Evolutionary conservation across 1,139 yeast genomes (phyloP).

Genomic region (Kodamaea derodonti): DNA sequence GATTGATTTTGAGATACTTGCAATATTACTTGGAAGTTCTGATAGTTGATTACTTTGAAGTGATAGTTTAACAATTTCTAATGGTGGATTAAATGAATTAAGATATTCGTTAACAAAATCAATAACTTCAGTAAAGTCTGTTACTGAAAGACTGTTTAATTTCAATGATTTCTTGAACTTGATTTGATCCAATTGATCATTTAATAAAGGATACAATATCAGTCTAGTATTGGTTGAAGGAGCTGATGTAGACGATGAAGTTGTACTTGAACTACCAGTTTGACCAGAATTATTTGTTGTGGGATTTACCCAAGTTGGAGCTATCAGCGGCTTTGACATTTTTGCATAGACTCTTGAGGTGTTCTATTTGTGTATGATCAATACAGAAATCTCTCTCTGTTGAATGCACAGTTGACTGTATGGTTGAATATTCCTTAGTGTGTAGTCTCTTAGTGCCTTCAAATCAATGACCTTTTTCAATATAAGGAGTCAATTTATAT

Average conservation of each 20-base stretch:
- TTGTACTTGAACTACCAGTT: not conserved
- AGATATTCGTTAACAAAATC: conserved; percentile 15
- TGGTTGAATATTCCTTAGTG: no score
- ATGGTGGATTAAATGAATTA: conserved; percentile 21
- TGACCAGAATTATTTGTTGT: not conserved
- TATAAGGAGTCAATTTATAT: no score
- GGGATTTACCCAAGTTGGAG: not conserved
- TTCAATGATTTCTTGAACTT: conserved; percentile 14
- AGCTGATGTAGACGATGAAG: not conserved
- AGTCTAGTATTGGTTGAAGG: not conserved
- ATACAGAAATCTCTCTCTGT: no score
- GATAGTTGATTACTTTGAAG: conserved; percentile 49
- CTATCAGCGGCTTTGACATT: not conserved
- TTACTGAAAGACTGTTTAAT: conserved; percentile 9
- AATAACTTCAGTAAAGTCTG: conserved; percentile 11
- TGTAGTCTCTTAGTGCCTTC: no score
- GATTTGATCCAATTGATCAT: conserved; percentile 16
- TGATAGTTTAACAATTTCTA: conserved; percentile 49
- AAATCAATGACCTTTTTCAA: no score
- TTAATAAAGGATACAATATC: conserved; percentile 10
- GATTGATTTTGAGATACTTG: conserved; percentile 39
- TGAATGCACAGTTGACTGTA: no score
- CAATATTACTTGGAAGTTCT: conserved; percentile 47
- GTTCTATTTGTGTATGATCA: no score
- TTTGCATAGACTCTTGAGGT: not conserved